phyloP scores from a whole-genome alignment of 2,329 filamentous ascomycete genomes.

The Didymella sp. region DNA sequence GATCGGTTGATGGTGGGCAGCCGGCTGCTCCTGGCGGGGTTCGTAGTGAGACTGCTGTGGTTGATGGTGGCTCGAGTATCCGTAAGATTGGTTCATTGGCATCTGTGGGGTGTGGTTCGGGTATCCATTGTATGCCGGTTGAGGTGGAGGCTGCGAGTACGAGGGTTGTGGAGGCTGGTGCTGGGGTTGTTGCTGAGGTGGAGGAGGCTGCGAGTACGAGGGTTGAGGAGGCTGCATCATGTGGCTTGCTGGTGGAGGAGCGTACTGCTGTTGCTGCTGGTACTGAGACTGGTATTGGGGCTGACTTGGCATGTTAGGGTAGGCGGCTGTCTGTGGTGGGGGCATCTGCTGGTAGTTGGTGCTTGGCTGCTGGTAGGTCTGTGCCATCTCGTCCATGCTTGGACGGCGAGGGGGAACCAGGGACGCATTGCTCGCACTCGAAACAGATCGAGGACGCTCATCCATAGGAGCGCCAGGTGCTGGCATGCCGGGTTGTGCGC shows the following conservation, averaged over 20 bases:
- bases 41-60: constrained; percentile 48
- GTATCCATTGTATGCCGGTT: constrained; percentile 39
- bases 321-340: constrained; percentile 51
- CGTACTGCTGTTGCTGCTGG: constrained; percentile 42
- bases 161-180: constrained; percentile 44
- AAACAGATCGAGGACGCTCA: constrained; percentile 65
- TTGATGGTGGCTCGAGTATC: constrained; percentile 47
- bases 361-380: constrained; percentile 46
- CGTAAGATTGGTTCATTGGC: constrained; percentile 51
- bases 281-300: constrained; percentile 45
- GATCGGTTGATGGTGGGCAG: constrained; percentile 48
- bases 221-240: constrained; percentile 51
- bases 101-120: constrained; percentile 40
- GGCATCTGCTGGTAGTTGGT: constrained; percentile 50
- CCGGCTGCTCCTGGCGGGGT: constrained; percentile 48
- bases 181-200: constrained; percentile 21
- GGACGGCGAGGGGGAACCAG: constrained; percentile 51
- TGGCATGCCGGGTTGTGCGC: constrained; percentile 47
- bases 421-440: constrained; percentile 60
- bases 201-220: constrained; percentile 39
- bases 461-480: constrained; percentile 35
- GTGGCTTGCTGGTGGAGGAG: constrained; percentile 38
- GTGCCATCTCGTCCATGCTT: constrained; percentile 55
- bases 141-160: constrained; percentile 38
- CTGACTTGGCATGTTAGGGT: constrained; percentile 51